Conservation (phyloP, 768 basidiomycete species). For the Mycena maculata region DNA sequence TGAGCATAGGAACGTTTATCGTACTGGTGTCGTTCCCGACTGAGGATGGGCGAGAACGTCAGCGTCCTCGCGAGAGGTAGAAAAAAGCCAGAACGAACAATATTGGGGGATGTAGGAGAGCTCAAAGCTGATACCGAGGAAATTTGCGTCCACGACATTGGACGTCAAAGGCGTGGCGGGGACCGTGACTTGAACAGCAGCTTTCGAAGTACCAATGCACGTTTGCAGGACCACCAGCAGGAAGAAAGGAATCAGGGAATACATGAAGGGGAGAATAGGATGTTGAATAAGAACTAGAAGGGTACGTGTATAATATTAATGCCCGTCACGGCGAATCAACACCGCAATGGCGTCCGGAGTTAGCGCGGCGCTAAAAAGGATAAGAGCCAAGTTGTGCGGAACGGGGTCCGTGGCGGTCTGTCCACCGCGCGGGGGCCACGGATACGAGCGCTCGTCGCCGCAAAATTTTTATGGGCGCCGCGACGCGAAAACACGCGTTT, state of each 20-base stretch:
- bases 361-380: too few relatives aligned
- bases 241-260: conserved; percentile 22
- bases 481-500: too few relatives aligned
- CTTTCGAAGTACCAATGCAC: conserved; percentile 28
- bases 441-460: too few relatives aligned
- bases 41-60: conserved; percentile 29
- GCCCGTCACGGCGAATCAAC: too few relatives aligned
- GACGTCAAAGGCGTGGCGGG: conserved; percentile 48
- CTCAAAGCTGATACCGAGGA: conserved; percentile 75
- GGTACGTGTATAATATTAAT: too few relatives aligned
- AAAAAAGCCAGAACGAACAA: conserved; percentile 47
- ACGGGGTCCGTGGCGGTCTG: too few relatives aligned
- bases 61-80: not conserved
- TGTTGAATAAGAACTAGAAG: not conserved
- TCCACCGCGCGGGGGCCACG: too few relatives aligned
- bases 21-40: conserved; percentile 64
- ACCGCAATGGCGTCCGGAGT: too few relatives aligned
- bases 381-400: too few relatives aligned
- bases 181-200: conserved; percentile 45
- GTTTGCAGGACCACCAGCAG: conserved; percentile 24
- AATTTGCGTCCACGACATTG: conserved; percentile 62
- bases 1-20: conserved; percentile 65
- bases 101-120: conserved; percentile 70
- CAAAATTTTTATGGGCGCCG: too few relatives aligned
- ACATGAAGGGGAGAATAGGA: conserved; percentile 5